phyloP scores from a whole-genome alignment of 2,329 filamentous ascomycete species.

The Fusarium acutatum region DNA sequence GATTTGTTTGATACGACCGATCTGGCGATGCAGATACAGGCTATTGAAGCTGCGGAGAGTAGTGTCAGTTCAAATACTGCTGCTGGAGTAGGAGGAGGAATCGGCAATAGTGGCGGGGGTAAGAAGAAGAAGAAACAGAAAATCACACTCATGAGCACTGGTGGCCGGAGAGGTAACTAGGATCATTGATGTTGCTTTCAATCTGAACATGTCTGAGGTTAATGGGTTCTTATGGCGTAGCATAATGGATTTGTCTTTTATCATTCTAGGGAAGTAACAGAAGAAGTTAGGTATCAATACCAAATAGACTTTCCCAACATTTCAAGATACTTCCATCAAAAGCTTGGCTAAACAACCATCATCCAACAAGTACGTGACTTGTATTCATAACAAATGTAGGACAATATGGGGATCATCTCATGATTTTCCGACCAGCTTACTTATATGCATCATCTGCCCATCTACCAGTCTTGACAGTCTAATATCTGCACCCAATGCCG shows the following conservation, averaged over 20 bases:
- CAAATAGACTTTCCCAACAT: background rate
- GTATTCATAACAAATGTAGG: background rate
- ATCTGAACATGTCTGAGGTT: background rate
- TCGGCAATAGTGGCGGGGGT: conserved; percentile 47
- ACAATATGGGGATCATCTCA: background rate
- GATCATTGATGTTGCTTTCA: background rate
- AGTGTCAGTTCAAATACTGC: conserved; percentile 28
- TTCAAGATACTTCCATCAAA: background rate
- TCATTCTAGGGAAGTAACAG: background rate
- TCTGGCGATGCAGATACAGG: conserved; percentile 66
- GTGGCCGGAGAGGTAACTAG: conserved; percentile 59
- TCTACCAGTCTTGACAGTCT: background rate
- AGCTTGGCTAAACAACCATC: background rate
- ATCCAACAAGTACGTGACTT: background rate
- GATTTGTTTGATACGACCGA: conserved; percentile 73
- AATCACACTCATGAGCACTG: conserved; percentile 76
- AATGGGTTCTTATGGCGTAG: background rate
- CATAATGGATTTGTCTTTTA: background rate
- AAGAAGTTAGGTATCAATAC: background rate
- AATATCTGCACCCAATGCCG: conserved; percentile 2
- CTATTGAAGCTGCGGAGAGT: conserved; percentile 54
- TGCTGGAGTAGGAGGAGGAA: conserved; percentile 20
- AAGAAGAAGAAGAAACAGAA: conserved; percentile 78
- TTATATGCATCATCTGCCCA: background rate
- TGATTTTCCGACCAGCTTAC: background rate